Conservation (phyloP, 148 eudicot genomes). For the Vaccinium vitisidaea region DNA sequence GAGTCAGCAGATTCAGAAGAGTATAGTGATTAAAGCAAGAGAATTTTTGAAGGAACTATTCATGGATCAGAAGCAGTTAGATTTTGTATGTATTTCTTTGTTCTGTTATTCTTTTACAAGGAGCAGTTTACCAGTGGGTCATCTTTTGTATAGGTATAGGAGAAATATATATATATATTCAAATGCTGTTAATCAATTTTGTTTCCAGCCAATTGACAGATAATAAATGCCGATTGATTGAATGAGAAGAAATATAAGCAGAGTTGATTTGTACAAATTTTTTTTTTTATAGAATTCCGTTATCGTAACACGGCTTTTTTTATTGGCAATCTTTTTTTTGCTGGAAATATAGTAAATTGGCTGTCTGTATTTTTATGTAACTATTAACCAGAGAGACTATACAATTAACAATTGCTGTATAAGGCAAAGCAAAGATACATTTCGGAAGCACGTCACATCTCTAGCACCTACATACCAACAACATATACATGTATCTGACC, state of each 20-base stretch:
- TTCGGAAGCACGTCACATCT: too few relatives aligned
- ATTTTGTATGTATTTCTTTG: background rate
- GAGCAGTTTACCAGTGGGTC: background rate
- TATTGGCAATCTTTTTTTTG: background rate
- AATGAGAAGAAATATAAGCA: background rate
- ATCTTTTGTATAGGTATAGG: background rate
- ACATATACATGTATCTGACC: too few relatives aligned
- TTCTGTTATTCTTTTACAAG: background rate
- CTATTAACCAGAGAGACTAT: too few relatives aligned
- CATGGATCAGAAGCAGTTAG: background rate
- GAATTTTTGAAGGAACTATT: conserved; percentile 7
- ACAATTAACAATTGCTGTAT: too few relatives aligned
- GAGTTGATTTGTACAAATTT: background rate
- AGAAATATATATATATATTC: background rate
- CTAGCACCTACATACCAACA: too few relatives aligned
- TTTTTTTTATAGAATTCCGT: background rate
- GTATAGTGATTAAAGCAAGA: conserved; percentile 44
- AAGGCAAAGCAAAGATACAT: too few relatives aligned
- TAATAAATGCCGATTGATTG: background rate
- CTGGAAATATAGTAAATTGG: background rate
- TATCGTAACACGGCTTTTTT: background rate
- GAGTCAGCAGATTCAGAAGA: conserved; percentile 50
- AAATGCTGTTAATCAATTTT: background rate
- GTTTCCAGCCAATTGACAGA: background rate
- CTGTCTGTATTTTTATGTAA: background rate